A percentile compares a stretch with the other conserved stretches of the same genome.
These are phyloP conservation scores for Prinsepia uniflora DNA, from an alignment of 306 rosid genomes.

Conservation along the genomic window DNA sequence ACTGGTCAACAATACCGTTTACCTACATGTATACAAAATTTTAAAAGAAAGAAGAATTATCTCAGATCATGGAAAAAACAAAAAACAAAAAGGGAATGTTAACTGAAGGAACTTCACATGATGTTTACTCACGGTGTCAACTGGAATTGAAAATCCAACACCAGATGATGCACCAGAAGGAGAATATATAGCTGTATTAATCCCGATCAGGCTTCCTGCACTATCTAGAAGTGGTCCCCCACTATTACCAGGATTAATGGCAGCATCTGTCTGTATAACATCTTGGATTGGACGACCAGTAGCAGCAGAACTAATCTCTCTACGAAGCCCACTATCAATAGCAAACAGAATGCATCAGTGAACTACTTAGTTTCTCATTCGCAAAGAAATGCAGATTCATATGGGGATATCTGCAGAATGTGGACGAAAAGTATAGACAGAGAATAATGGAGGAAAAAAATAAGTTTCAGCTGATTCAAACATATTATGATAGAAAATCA, in stretches of 20 bases:
- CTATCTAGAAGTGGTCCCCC: constrained; percentile 99
- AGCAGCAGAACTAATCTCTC: constrained; percentile 99
- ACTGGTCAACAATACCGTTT: constrained; percentile 90
- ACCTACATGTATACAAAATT: constrained; percentile 47
- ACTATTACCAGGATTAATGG: constrained; percentile 97
- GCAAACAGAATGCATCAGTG: constrained; percentile 22
- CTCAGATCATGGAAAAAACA: too few relatives aligned
- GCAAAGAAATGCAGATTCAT: background rate
- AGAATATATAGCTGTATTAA: constrained; percentile 95
- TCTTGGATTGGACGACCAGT: constrained; percentile 99
- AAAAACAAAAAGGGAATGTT: constrained; percentile 1
- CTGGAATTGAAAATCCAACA: constrained; percentile 98
- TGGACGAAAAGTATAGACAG: background rate
- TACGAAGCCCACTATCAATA: constrained; percentile 73
- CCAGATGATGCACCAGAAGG: constrained; percentile 98
- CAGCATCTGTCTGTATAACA: constrained; percentile 99
- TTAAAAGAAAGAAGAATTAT: constrained; percentile 7
- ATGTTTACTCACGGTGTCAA: constrained; percentile 76
- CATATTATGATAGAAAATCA: background rate
- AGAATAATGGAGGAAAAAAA: background rate
- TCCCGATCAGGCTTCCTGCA: constrained; percentile 90
- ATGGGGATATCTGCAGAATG: background rate
- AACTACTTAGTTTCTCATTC: background rate
- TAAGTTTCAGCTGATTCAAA: background rate
- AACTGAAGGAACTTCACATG: background rate